Evolutionary conservation across 306 rosid species (phyloP).

Genomic region (Parietaria judaica): DNA sequence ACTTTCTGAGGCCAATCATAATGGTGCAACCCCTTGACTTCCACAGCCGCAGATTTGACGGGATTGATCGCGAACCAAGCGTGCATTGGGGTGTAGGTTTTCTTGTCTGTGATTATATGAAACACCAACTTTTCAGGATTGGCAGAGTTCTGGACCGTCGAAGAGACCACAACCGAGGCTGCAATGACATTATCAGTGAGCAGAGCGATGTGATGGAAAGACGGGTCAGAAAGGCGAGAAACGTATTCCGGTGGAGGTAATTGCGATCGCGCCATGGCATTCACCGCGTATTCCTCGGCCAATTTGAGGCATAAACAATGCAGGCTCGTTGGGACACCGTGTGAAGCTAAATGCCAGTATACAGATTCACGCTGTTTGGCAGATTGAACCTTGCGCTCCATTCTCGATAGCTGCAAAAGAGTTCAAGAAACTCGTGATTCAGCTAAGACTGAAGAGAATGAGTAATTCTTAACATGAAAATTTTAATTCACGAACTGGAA

Average conservation of each 20-base stretch:
- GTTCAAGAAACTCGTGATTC: neutral
- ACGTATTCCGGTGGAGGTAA: constrained; percentile 73
- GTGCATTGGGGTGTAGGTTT: constrained; percentile 85
- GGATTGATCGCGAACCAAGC: constrained; percentile 90
- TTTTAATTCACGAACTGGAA: neutral
- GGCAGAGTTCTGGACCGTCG: constrained; percentile 55
- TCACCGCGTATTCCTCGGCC: constrained; percentile 83
- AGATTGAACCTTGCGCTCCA: constrained; percentile 70
- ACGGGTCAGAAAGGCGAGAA: constrained; percentile 64
- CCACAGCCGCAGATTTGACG: constrained; percentile 55
- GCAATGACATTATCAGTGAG: constrained; percentile 84
- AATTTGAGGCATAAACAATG: constrained; percentile 78
- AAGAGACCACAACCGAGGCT: constrained; percentile 77
- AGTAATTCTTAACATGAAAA: neutral
- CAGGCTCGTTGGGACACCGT: constrained; percentile 71
- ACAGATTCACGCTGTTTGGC: constrained; percentile 67
- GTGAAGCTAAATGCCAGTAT: constrained; percentile 88
- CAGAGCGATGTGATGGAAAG: constrained; percentile 62
- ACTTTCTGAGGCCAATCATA: constrained; percentile 84
- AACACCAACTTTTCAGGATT: constrained; percentile 65
- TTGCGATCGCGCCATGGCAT: constrained; percentile 69
- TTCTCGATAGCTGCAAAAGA: constrained; percentile 48
- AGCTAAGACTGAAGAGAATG: neutral
- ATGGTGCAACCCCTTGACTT: constrained; percentile 86
- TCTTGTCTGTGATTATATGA: constrained; percentile 82